Conservation (phyloP, 2,329 filamentous ascomycete genomes). For the Raffaelea arxii region DNA sequence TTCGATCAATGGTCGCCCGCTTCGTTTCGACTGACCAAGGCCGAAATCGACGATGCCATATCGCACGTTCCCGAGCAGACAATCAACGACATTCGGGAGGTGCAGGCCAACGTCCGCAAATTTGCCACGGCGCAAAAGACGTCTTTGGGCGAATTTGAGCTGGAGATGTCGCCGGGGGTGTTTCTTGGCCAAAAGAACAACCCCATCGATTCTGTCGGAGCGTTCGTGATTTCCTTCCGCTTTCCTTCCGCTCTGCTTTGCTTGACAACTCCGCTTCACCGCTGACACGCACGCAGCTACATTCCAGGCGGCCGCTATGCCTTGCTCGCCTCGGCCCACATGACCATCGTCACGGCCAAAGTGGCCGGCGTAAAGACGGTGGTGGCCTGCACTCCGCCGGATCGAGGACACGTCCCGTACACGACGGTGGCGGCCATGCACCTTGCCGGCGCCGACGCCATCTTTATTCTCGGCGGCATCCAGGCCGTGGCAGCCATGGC, state of each 20-base stretch:
- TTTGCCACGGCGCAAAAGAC: constrained; percentile 39
- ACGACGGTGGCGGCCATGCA: constrained; percentile 41
- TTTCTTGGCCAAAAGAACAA: constrained; percentile 40
- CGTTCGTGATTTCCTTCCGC: constrained; percentile 20
- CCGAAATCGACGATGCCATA: constrained; percentile 35
- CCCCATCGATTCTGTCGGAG: constrained; percentile 34
- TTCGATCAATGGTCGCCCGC: constrained; percentile 43
- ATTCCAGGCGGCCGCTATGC: constrained; percentile 44
- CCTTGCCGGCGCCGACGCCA: constrained; percentile 38
- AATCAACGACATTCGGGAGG: constrained; percentile 27
- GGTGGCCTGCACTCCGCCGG: constrained; percentile 41
- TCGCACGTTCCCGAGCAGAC: constrained; percentile 32
- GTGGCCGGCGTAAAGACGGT: constrained; percentile 41
- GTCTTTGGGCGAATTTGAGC: constrained; percentile 37
- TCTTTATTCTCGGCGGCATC: constrained; percentile 39
- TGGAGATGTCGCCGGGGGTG: constrained; percentile 39
- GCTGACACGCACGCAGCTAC: constrained; percentile 4
- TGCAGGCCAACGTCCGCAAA: constrained; percentile 36
- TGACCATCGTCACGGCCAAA: constrained; percentile 46
- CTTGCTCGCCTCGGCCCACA: constrained; percentile 42
- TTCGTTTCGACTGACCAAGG: constrained; percentile 35
- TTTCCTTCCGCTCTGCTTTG: background rate
- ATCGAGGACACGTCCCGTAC: constrained; percentile 33
- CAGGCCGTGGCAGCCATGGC: constrained; percentile 54
- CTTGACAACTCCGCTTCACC: background rate